phyloP scores from a whole-genome alignment of 805 yeast genomes.

The Debaryomyces maramus region DNA sequence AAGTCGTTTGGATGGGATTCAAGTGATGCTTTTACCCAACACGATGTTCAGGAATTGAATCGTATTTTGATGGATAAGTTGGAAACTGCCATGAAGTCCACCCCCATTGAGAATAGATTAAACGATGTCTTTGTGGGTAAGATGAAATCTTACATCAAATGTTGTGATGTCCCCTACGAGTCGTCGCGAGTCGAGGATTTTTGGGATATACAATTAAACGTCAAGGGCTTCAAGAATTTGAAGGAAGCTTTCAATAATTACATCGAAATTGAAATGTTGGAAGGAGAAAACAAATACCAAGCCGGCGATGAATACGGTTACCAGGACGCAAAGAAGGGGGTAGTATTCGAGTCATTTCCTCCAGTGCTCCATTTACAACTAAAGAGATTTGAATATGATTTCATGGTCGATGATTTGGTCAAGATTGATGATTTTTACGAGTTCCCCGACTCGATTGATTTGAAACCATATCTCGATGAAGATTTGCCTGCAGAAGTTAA shows the following conservation, averaged over 20 bases:
- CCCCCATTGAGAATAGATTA: conserved; percentile 56
- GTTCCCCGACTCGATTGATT: conserved; percentile 79
- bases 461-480: conserved; percentile 74
- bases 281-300: conserved; percentile 94
- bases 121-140: conserved; percentile 90
- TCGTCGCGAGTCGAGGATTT: conserved; percentile 89
- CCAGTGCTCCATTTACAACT: conserved; percentile 90
- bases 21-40: conserved; percentile 94
- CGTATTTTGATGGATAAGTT: conserved; percentile 93
- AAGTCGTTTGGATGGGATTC: conserved; percentile 97
- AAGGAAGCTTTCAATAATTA: conserved; percentile 80
- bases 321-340: conserved; percentile 97
- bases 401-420: conserved; percentile 80
- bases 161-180: conserved; percentile 91
- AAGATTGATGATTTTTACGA: conserved; percentile 92
- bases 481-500: conserved; percentile 40
- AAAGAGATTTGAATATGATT: conserved; percentile 93
- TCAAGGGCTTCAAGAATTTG: conserved; percentile 73
- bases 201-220: conserved; percentile 97
- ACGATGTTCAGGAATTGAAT: conserved; percentile 95
- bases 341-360: conserved; percentile 85
- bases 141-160: conserved; percentile 92
- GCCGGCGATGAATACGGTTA: conserved; percentile 83
- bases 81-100: conserved; percentile 88
- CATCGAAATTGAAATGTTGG: conserved; percentile 81